A percentile compares a stretch with the other conserved stretches of the same genome.
phyloP scores from a whole-genome alignment of 23 red algal species.

The Rhodosorus marinus region DNA sequence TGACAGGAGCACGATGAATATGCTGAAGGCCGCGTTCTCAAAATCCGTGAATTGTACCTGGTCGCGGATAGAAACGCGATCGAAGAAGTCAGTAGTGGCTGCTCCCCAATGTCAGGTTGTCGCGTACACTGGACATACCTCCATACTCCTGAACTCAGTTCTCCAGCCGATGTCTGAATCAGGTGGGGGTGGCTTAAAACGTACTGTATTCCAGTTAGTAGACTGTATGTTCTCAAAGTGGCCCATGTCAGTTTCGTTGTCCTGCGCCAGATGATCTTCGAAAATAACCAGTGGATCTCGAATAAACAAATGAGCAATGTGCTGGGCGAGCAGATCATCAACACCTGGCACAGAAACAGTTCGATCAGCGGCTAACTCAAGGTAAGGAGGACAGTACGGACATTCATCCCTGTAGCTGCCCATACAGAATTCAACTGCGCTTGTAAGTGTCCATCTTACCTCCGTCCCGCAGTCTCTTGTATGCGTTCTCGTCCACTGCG shows the following conservation, averaged over 20 bases:
- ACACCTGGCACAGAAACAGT: too few relatives aligned
- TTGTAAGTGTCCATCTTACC: too few relatives aligned
- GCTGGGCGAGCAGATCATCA: constrained; percentile 72
- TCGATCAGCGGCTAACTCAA: too few relatives aligned
- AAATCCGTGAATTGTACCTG: constrained; percentile 96
- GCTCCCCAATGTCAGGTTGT: not conserved
- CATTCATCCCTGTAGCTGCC: too few relatives aligned
- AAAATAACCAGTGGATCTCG: constrained; percentile 91
- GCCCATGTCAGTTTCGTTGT: constrained; percentile 33
- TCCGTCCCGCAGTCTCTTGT: constrained; percentile 18
- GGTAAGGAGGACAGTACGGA: too few relatives aligned
- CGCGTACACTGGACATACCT: constrained; percentile 1
- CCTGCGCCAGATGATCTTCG: constrained; percentile 35
- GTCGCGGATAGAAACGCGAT: too few relatives aligned
- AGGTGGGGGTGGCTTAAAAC: constrained; percentile 77
- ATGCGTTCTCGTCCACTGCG: constrained; percentile 39
- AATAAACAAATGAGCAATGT: constrained; percentile 91
- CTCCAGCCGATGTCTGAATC: constrained; percentile 66
- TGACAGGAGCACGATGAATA: constrained; percentile 89
- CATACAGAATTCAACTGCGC: too few relatives aligned
- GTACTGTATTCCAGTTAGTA: constrained; percentile 99
- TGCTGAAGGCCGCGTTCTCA: constrained; percentile 94
- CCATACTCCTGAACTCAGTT: constrained; percentile 77
- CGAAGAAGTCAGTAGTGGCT: not conserved
- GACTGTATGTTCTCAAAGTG: constrained; percentile 99